Evolutionary conservation across 768 basidiomycete species (phyloP).

Genomic region (Mycena vulgaris): DNA sequence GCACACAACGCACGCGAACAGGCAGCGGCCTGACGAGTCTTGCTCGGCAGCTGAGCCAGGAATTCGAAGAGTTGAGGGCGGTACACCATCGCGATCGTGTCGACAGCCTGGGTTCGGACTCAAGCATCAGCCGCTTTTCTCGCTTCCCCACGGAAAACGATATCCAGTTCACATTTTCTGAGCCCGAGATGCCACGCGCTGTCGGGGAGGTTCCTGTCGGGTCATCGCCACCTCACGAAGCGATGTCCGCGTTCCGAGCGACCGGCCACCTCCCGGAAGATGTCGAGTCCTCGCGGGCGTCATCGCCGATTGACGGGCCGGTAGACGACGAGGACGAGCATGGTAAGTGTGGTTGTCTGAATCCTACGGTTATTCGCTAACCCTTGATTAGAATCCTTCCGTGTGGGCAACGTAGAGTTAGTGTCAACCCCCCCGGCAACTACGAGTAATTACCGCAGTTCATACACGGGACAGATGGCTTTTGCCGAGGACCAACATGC

Average conservation of each 20-base stretch:
- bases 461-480: constrained; percentile 56
- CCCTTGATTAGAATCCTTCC: constrained; percentile 58
- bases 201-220: constrained; percentile 17
- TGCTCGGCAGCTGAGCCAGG: constrained; percentile 66
- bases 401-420: constrained; percentile 67
- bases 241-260: constrained; percentile 55
- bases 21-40: constrained; percentile 65
- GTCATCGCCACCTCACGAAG: constrained; percentile 42
- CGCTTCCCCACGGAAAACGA: constrained; percentile 34
- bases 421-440: constrained; percentile 65
- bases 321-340: constrained; percentile 59
- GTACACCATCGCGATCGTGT: constrained; percentile 43
- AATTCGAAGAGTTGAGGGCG: constrained; percentile 60
- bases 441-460: constrained; percentile 55
- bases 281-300: constrained; percentile 60
- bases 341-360: constrained; percentile 47
- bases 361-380: constrained; percentile 11
- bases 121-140: constrained; percentile 39
- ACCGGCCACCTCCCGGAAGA: constrained; percentile 65
- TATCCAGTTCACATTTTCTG: constrained; percentile 34
- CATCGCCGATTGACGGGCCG: constrained; percentile 53
- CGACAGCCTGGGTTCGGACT: constrained; percentile 50
- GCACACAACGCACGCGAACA: constrained; percentile 47
- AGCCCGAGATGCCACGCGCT: constrained; percentile 43
- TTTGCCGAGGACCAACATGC: constrained; percentile 33